Percentiles rank a stretch among this genome's conserved stretches.
Conservation (phyloP, 106 monocot genomes). For the Posidonia australis region DNA sequence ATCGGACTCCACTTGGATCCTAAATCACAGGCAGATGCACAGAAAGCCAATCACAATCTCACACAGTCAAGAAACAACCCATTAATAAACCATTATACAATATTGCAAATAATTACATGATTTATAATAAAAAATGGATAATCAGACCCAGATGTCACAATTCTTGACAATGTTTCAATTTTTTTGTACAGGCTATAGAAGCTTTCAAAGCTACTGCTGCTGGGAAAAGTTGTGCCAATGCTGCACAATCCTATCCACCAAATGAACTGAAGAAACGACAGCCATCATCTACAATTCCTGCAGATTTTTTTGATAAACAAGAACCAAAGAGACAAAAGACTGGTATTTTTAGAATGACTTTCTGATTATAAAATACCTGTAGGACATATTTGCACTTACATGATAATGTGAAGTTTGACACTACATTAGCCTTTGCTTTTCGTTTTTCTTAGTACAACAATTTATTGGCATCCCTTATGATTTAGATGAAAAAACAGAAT, state of each 20-base stretch:
- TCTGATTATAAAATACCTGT: not conserved
- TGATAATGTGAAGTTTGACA: not conserved
- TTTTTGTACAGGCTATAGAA: constrained; percentile 60
- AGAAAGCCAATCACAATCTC: too few species aligned
- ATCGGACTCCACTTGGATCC: too few species aligned
- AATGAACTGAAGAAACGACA: constrained; percentile 20
- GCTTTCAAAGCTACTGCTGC: constrained; percentile 57
- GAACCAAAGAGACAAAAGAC: constrained; percentile 47
- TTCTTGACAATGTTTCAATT: not conserved
- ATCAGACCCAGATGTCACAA: too few species aligned
- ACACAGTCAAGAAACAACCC: too few species aligned
- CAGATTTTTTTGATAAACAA: constrained; percentile 57
- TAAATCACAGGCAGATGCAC: too few species aligned
- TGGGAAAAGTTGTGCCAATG: constrained; percentile 17
- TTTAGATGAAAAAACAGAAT: constrained; percentile 5
- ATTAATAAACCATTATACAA: too few species aligned
- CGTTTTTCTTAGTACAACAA: constrained; percentile 6
- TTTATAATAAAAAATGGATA: too few species aligned
- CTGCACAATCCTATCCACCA: constrained; percentile 25
- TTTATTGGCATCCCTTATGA: not conserved
- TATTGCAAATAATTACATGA: too few species aligned
- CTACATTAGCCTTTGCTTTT: not conserved
- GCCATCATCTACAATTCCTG: constrained; percentile 44
- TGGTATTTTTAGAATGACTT: constrained; percentile 25
- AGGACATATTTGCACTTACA: not conserved